phyloP scores from a whole-genome alignment of 2,329 filamentous ascomycete species.

The Stachybotrys chartarum region DNA sequence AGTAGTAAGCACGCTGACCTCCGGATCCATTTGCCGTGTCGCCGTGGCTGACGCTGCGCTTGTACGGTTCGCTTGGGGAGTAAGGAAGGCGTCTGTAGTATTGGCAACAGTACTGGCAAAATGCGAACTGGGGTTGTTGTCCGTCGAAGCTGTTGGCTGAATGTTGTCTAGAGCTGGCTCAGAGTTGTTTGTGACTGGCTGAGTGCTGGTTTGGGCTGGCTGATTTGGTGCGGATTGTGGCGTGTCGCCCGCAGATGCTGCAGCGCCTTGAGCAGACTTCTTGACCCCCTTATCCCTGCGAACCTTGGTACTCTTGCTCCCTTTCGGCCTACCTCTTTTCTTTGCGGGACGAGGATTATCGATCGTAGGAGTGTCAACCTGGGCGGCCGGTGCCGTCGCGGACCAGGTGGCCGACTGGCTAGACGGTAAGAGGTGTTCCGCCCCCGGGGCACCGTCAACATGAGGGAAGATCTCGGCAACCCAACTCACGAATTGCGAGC shows the following conservation, averaged over 20 bases:
- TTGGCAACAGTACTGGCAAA: background rate
- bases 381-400: conserved; percentile 2
- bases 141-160: background rate
- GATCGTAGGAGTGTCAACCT: conserved; percentile 5
- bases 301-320: conserved; percentile 33
- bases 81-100: background rate
- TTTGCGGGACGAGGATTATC: conserved; percentile 20
- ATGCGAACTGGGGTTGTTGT: background rate
- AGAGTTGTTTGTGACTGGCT: no score
- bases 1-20: conserved; percentile 6
- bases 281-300: conserved; percentile 46
- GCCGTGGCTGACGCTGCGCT: background rate
- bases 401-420: background rate
- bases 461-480: conserved; percentile 56
- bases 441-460: conserved; percentile 10
- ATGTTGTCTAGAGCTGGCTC: no score
- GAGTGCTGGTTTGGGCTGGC: no score
- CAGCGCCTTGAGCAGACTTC: conserved; percentile 21
- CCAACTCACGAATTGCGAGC: conserved; percentile 54
- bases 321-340: conserved; percentile 49
- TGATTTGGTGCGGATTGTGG: background rate
- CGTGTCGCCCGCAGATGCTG: background rate
- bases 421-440: conserved; percentile 7
- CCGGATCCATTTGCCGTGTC: background rate
- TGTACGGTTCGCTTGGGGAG: background rate